These are phyloP conservation scores for Boletus rufocinnamomeus DNA, from an alignment of 768 basidiomycete species.

Conservation along the genomic window DNA sequence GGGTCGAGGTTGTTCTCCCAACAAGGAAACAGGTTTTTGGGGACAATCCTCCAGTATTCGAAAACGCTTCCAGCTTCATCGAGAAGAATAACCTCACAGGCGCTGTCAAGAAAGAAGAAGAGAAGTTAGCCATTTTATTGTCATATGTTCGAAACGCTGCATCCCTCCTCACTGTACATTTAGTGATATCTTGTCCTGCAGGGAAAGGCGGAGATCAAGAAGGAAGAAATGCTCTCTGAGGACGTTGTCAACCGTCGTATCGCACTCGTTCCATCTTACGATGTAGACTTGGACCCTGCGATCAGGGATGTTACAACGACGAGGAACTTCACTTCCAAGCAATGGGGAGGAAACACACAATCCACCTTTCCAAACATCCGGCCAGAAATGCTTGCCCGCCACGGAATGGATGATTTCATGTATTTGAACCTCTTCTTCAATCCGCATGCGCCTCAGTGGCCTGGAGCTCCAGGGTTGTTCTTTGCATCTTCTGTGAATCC, in stretches of 20 bases:
- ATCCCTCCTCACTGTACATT: neutral
- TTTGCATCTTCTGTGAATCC: constrained; percentile 8
- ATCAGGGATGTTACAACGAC: constrained; percentile 23
- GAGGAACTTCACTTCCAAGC: constrained; percentile 16
- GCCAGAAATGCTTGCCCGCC: constrained; percentile 10
- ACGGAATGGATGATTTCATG: constrained; percentile 24
- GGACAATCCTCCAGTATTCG: constrained; percentile 8
- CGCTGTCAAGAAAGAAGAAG: constrained; percentile 21
- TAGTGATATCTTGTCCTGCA: neutral
- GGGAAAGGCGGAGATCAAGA: constrained; percentile 18
- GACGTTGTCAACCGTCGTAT: constrained; percentile 20
- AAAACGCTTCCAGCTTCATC: constrained; percentile 13
- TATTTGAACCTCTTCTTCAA: constrained; percentile 20
- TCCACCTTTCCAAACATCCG: constrained; percentile 18
- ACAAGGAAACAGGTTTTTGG: constrained; percentile 13
- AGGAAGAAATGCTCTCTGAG: constrained; percentile 24
- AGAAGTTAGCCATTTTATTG: neutral
- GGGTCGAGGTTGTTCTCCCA: constrained; percentile 15
- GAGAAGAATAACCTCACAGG: neutral
- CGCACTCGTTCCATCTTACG: constrained; percentile 1
- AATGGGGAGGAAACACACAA: constrained; percentile 22
- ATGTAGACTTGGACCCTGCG: constrained; percentile 15
- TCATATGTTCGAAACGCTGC: neutral
- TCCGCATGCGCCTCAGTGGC: constrained; percentile 19
- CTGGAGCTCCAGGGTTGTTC: constrained; percentile 21